Evolutionary conservation across 2,329 filamentous ascomycete species (phyloP).

Genomic region (Kalaharituber pfeilii): DNA sequence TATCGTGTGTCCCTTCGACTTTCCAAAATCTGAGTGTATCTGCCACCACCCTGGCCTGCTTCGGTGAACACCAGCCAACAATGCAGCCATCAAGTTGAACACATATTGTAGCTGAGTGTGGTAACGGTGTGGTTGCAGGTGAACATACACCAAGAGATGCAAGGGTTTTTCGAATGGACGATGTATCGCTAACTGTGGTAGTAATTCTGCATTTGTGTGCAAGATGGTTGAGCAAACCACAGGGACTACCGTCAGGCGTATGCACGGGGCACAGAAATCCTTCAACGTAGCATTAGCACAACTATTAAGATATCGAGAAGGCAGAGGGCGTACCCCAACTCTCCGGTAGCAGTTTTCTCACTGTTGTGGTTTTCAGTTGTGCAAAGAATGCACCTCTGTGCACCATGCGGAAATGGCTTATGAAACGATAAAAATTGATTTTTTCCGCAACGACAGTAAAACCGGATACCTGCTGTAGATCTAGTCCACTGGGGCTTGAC

Average conservation of each 20-base stretch:
- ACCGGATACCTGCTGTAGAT: constrained; percentile 84
- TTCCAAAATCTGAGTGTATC: constrained; percentile 92
- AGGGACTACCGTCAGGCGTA: constrained; percentile 89
- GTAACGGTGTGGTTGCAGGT: constrained; percentile 51
- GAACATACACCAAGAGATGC: constrained; percentile 59
- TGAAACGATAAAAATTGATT: constrained; percentile 96
- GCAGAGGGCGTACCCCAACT: constrained; percentile 55
- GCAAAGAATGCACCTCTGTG: constrained; percentile 98
- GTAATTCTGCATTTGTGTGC: constrained; percentile 87
- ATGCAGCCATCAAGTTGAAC: constrained; percentile 83
- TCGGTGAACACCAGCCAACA: constrained; percentile 74
- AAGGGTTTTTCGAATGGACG: constrained; percentile 54
- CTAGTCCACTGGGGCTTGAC: constrained; percentile 74
- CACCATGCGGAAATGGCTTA: constrained; percentile 97
- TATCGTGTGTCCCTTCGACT: constrained; percentile 63
- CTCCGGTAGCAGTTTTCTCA: constrained; percentile 85
- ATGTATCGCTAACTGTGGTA: constrained; percentile 56
- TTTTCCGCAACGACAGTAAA: constrained; percentile 97
- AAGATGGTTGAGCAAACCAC: constrained; percentile 85
- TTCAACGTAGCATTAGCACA: constrained; percentile 5
- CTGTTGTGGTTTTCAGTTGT: constrained; percentile 89
- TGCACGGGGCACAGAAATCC: constrained; percentile 91
- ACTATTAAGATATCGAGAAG: neutral
- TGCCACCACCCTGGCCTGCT: constrained; percentile 61
- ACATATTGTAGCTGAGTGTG: constrained; percentile 65